Evolutionary conservation across 768 basidiomycete species (phyloP).

Genomic region (Rhodotorula toruloides): DNA sequence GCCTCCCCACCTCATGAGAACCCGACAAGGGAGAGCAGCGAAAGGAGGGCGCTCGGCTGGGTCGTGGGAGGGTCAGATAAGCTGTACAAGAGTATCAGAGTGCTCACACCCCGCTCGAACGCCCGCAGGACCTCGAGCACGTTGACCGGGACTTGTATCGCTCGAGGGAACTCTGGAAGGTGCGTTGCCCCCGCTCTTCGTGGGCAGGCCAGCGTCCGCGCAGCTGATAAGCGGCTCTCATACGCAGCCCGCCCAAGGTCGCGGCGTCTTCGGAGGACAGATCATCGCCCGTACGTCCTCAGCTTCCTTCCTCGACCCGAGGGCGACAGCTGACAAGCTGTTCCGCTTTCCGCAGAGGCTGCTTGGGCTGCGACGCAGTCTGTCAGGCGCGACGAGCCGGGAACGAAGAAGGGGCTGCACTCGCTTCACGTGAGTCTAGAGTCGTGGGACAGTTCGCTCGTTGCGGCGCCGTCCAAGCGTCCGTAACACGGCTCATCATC

Average conservation of each 20-base stretch:
- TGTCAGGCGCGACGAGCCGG: slow-evolving; percentile 30
- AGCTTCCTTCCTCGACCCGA: neutral
- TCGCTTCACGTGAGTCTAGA: slow-evolving; percentile 37
- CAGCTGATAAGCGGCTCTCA: too few relatives aligned
- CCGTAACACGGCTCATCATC: too few relatives aligned
- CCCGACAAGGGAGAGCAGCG: too few relatives aligned
- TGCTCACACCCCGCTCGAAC: too few relatives aligned
- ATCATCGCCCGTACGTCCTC: slow-evolving; percentile 39
- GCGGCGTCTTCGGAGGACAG: slow-evolving; percentile 41
- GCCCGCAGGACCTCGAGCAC: slow-evolving; percentile 30
- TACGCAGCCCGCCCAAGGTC: slow-evolving; percentile 5
- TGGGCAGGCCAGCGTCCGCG: slow-evolving; percentile 1
- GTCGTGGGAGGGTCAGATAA: too few relatives aligned
- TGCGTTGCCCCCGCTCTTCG: neutral
- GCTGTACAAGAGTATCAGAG: too few relatives aligned
- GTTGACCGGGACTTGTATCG: slow-evolving; percentile 37
- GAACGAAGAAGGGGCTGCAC: slow-evolving; percentile 33
- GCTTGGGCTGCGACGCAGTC: slow-evolving; percentile 38
- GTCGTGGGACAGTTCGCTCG: too few relatives aligned
- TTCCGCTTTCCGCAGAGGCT: slow-evolving; percentile 16
- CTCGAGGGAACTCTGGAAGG: slow-evolving; percentile 37
- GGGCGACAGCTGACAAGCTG: too few relatives aligned
- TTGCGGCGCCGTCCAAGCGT: too few relatives aligned
- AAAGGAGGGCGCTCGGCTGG: too few relatives aligned
- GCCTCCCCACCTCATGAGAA: neutral